Evolutionary conservation across 257 asterid genomes (phyloP).

Genomic region (Paulownia fortunei): DNA sequence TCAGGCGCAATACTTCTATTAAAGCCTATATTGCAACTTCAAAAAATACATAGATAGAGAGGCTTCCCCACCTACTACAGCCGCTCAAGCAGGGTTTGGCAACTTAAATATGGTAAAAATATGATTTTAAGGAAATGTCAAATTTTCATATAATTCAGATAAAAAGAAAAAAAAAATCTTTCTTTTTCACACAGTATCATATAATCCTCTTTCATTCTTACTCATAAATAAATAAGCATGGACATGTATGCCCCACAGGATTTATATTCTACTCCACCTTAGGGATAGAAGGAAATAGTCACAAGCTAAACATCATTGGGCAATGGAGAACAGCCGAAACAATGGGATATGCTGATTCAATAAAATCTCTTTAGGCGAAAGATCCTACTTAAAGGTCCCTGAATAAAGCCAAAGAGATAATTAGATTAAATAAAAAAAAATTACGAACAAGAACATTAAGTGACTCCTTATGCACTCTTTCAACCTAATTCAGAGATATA

Average conservation of each 20-base stretch:
- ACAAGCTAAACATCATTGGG: too few species aligned
- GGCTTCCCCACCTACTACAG: not conserved
- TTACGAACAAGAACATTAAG: too few species aligned
- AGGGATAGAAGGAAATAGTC: not conserved
- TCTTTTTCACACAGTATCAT: too few species aligned
- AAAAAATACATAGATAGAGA: not conserved
- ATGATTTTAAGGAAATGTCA: not conserved
- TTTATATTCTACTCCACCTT: not conserved
- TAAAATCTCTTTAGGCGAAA: too few species aligned
- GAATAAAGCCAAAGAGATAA: too few species aligned
- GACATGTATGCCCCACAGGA: not conserved
- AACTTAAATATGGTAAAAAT: not conserved
- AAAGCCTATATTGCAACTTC: not conserved
- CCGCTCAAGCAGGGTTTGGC: not conserved
- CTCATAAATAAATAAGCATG: not conserved
- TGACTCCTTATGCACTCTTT: too few species aligned
- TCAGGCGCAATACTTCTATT: not conserved
- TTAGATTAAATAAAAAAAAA: too few species aligned
- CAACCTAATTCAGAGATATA: too few species aligned
- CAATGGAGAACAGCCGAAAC: too few species aligned
- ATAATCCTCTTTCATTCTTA: too few species aligned
- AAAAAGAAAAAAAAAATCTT: not conserved
- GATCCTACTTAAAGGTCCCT: too few species aligned
- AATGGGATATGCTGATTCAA: too few species aligned
- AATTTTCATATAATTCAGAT: not conserved